Percentiles rank a stretch among this genome's conserved stretches.
phyloP scores from a whole-genome alignment of 345 rosid species.

The Lepidium africanum region DNA sequence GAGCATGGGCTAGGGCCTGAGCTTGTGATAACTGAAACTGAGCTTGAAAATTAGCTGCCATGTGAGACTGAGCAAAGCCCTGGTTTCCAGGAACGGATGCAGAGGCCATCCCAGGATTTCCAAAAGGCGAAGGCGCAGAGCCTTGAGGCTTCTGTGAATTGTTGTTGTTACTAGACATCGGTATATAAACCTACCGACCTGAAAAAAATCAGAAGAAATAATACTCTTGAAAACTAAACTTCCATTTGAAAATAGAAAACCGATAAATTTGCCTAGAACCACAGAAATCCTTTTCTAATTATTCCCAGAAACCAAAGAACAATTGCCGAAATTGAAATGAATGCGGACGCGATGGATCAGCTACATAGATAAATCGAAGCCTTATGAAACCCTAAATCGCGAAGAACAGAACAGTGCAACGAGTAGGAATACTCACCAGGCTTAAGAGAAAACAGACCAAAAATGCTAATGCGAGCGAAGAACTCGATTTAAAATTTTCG shows the following conservation, averaged over 20 bases:
- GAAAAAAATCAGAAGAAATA: neutral
- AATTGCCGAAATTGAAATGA: neutral
- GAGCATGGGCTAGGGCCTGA: slow-evolving; percentile 56
- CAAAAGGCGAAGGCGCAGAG: slow-evolving; percentile 62
- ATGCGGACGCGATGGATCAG: neutral
- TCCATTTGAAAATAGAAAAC: neutral
- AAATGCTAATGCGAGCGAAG: neutral
- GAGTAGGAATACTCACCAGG: neutral
- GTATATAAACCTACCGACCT: neutral
- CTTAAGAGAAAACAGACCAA: neutral
- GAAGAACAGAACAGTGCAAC: neutral
- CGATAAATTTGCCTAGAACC: neutral
- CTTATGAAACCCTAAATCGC: slow-evolving; percentile 20
- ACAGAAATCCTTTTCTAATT: neutral
- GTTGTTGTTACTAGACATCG: slow-evolving; percentile 54
- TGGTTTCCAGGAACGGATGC: slow-evolving; percentile 50
- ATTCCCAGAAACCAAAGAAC: neutral
- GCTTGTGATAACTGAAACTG: slow-evolving; percentile 71
- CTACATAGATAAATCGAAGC: neutral
- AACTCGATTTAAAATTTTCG: neutral
- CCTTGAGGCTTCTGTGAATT: slow-evolving; percentile 62
- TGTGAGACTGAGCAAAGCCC: slow-evolving; percentile 45
- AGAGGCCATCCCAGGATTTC: slow-evolving; percentile 63
- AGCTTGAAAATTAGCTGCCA: slow-evolving; percentile 47
- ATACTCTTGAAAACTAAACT: neutral